Conservation (phyloP, 2,329 filamentous ascomycete genomes). For the Diaporthe citrichinensis region DNA sequence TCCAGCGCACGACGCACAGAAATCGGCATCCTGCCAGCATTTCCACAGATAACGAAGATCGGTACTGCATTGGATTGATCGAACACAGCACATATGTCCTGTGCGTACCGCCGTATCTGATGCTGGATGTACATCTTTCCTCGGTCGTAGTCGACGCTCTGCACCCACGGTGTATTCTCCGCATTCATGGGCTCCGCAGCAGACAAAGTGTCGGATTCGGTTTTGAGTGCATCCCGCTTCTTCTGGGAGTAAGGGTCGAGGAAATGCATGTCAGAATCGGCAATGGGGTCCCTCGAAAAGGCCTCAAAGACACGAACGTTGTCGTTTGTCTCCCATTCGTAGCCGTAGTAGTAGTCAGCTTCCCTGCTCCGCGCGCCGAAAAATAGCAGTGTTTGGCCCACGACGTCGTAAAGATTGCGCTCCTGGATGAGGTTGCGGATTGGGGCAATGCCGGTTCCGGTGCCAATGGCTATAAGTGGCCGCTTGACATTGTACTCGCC, state of each 20-base stretch:
- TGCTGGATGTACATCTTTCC: slow-evolving; percentile 71
- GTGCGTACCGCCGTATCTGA: slow-evolving; percentile 61
- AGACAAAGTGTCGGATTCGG: slow-evolving; percentile 42
- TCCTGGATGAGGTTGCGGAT: slow-evolving; percentile 86
- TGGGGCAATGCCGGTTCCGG: slow-evolving; percentile 90
- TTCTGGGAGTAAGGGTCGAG: slow-evolving; percentile 34
- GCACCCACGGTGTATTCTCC: slow-evolving; percentile 40
- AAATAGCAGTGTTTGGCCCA: slow-evolving; percentile 71
- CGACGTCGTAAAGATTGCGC: slow-evolving; percentile 58
- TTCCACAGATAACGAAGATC: slow-evolving; percentile 69
- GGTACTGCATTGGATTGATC: slow-evolving; percentile 50
- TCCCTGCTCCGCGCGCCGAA: slow-evolving; percentile 84
- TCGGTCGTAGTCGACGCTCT: slow-evolving; percentile 41
- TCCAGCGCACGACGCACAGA: slow-evolving; percentile 67
- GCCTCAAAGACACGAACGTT: slow-evolving; percentile 57
- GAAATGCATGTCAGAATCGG: slow-evolving; percentile 12
- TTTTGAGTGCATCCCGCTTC: not conserved
- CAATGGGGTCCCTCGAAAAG: slow-evolving; percentile 62
- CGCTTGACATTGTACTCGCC: slow-evolving; percentile 53
- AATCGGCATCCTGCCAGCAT: slow-evolving; percentile 70
- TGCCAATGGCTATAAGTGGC: slow-evolving; percentile 83
- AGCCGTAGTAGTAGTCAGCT: slow-evolving; percentile 85
- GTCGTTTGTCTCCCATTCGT: slow-evolving; percentile 74
- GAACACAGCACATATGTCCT: slow-evolving; percentile 55
- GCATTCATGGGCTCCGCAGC: slow-evolving; percentile 26